Conservation (phyloP, 306 rosid genomes). For the Acacia melanoxylon region DNA sequence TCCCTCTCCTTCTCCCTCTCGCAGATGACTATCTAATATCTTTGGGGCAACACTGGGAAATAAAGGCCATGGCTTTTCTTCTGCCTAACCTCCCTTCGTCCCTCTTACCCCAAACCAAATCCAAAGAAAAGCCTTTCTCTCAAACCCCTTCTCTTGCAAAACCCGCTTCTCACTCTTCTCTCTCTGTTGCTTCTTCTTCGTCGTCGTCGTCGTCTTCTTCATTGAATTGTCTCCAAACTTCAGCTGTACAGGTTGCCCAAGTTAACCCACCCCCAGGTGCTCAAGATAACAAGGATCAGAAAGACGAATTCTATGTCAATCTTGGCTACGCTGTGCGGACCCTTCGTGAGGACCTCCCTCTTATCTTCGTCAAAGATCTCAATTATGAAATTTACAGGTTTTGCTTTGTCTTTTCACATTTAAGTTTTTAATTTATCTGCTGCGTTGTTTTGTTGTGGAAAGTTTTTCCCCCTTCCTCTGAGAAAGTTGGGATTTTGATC, state of each 20-base stretch:
- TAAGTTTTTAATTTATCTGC: neutral
- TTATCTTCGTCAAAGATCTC: slow-evolving; percentile 79
- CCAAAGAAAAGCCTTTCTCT: slow-evolving; percentile 46
- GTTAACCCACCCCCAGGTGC: slow-evolving; percentile 47
- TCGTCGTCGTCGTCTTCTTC: slow-evolving; percentile 9
- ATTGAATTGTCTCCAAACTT: slow-evolving; percentile 41
- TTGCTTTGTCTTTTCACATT: slow-evolving; percentile 14
- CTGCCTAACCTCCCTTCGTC: slow-evolving; percentile 68
- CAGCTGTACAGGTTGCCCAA: slow-evolving; percentile 55
- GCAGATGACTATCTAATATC: slow-evolving; percentile 39
- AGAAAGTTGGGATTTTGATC: slow-evolving; percentile 29
- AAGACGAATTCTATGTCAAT: slow-evolving; percentile 81
- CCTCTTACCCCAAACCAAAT: slow-evolving; percentile 52
- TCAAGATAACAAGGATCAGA: slow-evolving; percentile 53
- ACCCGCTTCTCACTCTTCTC: slow-evolving; percentile 39
- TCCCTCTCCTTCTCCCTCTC: neutral
- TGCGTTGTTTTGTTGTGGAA: slow-evolving; percentile 24
- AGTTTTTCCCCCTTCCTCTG: neutral
- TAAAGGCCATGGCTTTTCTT: slow-evolving; percentile 68
- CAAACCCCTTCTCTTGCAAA: slow-evolving; percentile 46
- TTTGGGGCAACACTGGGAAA: slow-evolving; percentile 17
- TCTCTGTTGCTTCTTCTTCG: slow-evolving; percentile 32
- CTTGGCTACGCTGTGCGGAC: slow-evolving; percentile 90
- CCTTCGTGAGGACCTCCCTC: slow-evolving; percentile 83
- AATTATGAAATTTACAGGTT: slow-evolving; percentile 89